Base-by-base conservation (phyloP, 2,329 filamentous ascomycete species). In the Fusarium caatingaense region DNA sequence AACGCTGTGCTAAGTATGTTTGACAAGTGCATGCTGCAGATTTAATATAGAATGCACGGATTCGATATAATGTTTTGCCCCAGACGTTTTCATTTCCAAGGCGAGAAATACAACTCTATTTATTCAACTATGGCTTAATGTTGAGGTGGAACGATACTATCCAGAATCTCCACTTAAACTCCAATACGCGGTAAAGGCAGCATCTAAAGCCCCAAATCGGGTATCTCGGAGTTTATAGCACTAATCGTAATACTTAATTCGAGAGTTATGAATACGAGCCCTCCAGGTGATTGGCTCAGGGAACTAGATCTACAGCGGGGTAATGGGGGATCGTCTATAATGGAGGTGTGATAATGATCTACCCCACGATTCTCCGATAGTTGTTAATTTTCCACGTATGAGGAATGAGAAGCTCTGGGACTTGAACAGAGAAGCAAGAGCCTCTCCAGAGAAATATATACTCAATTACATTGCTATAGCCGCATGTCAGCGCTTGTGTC, bases 381-480 rank as follows among this genome's bases (percentile, higher is more conserved):
- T n/a, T 37, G 18, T n/a, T 37, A 4, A 37, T 37, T 37, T n/a
- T 37, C 18, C 34, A n/a, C 34, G 3, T 37, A 37, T 37, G 3
- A 37, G 5, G 7, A n/a, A n/a, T 5, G 34, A 3, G 4, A 11
- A 37, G 16, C 16, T 37, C 5, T 11, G 3, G 18, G 16, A 37
- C 18, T 37, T 6, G 3, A n/a, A 37, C 16, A 37, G 32, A 37
- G 0, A 18, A 5, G 10, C 18, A 11, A 11, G 32, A 37, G 9
- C 16, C 9, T 18, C 9, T 18, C 3, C 16, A 18, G 16, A 5
- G 9, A 11, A 1, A 18, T 3, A 6, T 2, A 6, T 18, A 34
- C 32, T 34, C 5, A 10, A 34, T 6, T 10, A 3, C 32, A 18
- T 34, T 10, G 16, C 5, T 34, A 9, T 34, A 16, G 15, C 32